Evolutionary conservation across 345 rosid species (phyloP).

Genomic region (Dipteronia sinensis): DNA sequence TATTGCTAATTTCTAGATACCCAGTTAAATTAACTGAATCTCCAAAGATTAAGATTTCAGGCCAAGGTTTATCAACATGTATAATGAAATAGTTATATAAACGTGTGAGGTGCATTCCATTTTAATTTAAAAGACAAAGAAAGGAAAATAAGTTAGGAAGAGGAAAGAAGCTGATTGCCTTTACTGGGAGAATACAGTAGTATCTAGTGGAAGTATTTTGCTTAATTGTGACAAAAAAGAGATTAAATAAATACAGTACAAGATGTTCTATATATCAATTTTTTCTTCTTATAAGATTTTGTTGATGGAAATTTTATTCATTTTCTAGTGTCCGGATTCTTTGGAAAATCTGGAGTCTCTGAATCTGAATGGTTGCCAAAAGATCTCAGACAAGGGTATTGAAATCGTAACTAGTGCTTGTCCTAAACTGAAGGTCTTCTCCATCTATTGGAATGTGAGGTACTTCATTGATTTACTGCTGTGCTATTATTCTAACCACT

Average conservation of each 20-base stretch:
- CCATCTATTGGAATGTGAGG: constrained; percentile 97
- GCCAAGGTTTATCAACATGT: too few species aligned
- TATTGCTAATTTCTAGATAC: too few species aligned
- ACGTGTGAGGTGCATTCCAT: too few species aligned
- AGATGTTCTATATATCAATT: not conserved
- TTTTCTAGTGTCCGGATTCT: constrained; percentile 51
- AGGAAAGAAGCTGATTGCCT: not conserved
- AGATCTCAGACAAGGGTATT: constrained; percentile 84
- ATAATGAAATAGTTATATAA: too few species aligned
- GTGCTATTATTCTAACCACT: not conserved
- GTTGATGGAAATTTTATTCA: constrained; percentile 13
- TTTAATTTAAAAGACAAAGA: too few species aligned
- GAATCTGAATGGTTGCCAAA: constrained; percentile 93
- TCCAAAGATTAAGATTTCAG: too few species aligned
- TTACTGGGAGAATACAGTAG: not conserved
- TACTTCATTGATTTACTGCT: constrained; percentile 31
- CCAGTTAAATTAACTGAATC: too few species aligned
- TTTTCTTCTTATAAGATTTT: not conserved
- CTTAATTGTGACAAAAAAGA: not conserved
- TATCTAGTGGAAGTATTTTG: not conserved
- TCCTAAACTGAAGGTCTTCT: constrained; percentile 67
- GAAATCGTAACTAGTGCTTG: constrained; percentile 65
- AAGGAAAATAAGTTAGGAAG: too few species aligned
- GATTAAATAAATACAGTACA: not conserved
- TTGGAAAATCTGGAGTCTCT: constrained; percentile 68